A percentile compares a stretch with the other conserved stretches of the same genome.
These are phyloP conservation scores for Cryphonectria radicalis DNA, from an alignment of 2,329 filamentous ascomycete species.

Conservation along the genomic window DNA sequence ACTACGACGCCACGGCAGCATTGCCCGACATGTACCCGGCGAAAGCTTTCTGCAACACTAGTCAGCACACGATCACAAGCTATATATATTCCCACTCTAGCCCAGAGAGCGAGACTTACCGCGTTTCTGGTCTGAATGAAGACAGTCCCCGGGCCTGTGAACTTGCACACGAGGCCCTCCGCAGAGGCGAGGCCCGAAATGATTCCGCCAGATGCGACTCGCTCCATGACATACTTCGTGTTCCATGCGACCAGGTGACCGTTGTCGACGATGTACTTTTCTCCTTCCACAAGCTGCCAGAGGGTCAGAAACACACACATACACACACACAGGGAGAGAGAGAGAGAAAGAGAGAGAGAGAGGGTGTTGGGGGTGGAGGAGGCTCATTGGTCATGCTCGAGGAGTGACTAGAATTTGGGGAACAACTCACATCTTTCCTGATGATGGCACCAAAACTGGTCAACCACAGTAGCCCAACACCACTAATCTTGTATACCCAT, in stretches of 20 bases:
- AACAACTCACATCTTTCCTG: conserved; percentile 77
- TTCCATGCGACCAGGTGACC: conserved; percentile 97
- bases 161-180: conserved; percentile 93
- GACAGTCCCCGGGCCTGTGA: conserved; percentile 86
- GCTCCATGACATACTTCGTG: conserved; percentile 88
- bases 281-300: conserved; percentile 62
- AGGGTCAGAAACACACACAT: conserved; percentile 13
- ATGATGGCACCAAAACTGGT: conserved; percentile 95
- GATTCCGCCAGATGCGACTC: conserved; percentile 87
- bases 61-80: neutral
- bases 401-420: neutral
- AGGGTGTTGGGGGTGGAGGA: no score
- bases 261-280: conserved; percentile 92
- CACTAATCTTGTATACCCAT: conserved; percentile 86
- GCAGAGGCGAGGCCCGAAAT: conserved; percentile 82
- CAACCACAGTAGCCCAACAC: conserved; percentile 83
- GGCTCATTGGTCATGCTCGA: conserved; percentile 26
- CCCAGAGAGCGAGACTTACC: conserved; percentile 46
- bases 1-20: conserved; percentile 10
- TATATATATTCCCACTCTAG: no score
- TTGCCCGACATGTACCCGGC: conserved; percentile 29
- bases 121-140: conserved; percentile 93
- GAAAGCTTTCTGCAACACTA: conserved; percentile 26
- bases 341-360: no score
- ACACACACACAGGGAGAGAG: no score